Evolutionary conservation across 306 rosid genomes (phyloP).

Genomic region (Astragalus glycyphyllos): DNA sequence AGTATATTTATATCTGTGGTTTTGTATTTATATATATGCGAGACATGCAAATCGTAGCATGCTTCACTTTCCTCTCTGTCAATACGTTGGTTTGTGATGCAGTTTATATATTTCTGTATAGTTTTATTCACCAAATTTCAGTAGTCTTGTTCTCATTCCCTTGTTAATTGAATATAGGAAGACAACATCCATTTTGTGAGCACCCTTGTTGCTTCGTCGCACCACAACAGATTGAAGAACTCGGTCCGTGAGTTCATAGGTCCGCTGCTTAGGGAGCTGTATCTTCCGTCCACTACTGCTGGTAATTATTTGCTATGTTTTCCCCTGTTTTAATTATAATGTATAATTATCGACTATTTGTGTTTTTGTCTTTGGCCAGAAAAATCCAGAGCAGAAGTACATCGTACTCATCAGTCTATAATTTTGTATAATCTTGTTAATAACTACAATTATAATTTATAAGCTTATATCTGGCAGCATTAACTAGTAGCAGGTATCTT

Average conservation of each 20-base stretch:
- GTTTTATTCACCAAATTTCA: neutral
- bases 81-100: neutral
- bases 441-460: neutral
- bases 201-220: constrained; percentile 62
- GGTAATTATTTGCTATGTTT: constrained; percentile 53
- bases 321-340: neutral
- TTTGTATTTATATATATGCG: neutral
- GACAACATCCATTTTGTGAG: constrained; percentile 49
- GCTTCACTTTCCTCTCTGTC: neutral
- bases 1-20: constrained; percentile 2
- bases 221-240: constrained; percentile 61
- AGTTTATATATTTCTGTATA: constrained; percentile 16
- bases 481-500: neutral
- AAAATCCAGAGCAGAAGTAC: neutral
- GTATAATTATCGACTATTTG: neutral
- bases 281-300: constrained; percentile 47
- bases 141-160: constrained; percentile 35
- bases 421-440: neutral
- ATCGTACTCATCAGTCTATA: neutral
- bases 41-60: neutral
- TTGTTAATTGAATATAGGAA: constrained; percentile 49
- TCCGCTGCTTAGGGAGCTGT: constrained; percentile 74
- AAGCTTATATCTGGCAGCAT: neutral
- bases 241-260: constrained; percentile 59
- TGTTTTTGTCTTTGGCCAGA: neutral